Evolutionary conservation across 2,329 filamentous ascomycete genomes (phyloP), one percentile per base, ranked within the genome.

Genomic region (Cercospora sp.): DNA sequence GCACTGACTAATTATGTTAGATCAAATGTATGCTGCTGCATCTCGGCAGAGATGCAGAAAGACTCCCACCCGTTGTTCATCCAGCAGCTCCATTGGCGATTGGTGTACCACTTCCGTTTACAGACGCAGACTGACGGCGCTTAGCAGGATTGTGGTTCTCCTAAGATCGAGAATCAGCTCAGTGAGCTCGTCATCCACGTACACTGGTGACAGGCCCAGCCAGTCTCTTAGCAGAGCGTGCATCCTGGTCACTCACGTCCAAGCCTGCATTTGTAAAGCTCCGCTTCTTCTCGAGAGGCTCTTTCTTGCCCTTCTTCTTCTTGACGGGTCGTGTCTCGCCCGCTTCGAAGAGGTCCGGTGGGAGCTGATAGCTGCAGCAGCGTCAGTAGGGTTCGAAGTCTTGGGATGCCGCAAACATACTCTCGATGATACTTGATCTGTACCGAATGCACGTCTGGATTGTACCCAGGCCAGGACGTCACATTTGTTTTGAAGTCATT

Each of bases 401-500:
- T 5, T 5, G 5, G 6, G 21, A 57, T 21, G 26, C 2, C 5
- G 21, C 12, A n/a, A 43, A 73, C 90, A 82, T 85, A 97, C 94
- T 91, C 96, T 80, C 92, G 90, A 61, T 93, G 90, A 77, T 97
- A 90, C 69, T 93, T 90, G 63, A 98, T 89, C 64, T 90, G 89
- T 62, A 99, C 83, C 51, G 89, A 92, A 77, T 93, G 92, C 62
- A 92, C 81, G n/a, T 91, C 87, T 12, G 86, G 82, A 71, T 94
- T 85, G 79, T 91, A 97, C 66, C 90, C 89, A 57, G 90, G 84
- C 88, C 92, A 95, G 45, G 85, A 85, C 43, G 85, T 90, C 80
- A 94, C 96, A 63, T 90, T 86, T n/a, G 87, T 85, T 82, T 93
- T 97, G 84, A 97, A 99, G 65, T 93, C 89, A 64, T 91, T 87